Base-by-base conservation (phyloP, 768 basidiomycete genomes). In the Melanogaster broomeanus region DNA sequence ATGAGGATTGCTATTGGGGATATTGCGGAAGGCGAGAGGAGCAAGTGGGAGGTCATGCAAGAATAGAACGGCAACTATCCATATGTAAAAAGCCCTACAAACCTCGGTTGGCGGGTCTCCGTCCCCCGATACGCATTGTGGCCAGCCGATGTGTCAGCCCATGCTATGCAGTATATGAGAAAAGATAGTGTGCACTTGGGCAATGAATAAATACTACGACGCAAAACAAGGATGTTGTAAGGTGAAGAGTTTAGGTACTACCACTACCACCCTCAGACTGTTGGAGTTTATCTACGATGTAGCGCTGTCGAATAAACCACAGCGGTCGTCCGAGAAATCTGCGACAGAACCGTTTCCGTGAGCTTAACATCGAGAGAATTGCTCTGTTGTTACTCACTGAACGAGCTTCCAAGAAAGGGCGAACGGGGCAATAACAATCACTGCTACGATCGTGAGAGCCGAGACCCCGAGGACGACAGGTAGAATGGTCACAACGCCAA, bases 1-100 rank as follows among this genome's bases (percentile, higher is more conserved):
- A 72, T 95, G 65, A 75, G 87, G 59, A 78, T 86, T 57, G 85
- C 88, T 4, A 80, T 91, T 51, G 87, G 86, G 12, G 63, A 70
- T 44, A 64, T 78, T 49, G 62, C 68, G 9, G 79, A 82, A 6
- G 79, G 75, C 12, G 57, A 66, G 18, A 48, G 56, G 33, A 57
- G 56, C 0, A 66, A 66, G 34, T 70, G 68, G 68, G 68, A 54
- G 1, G 55, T 68, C 6, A 45, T 62, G 6, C 68, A 70, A 13
- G 55, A 66, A 38, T 67, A 44, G 68, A 19, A 25, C 2, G 33
- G 21, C 18, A 8, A 12, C 30, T 12, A 12, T 12, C 9, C 11
- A 13, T 30, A 10, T 11, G 11, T 31, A 12, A 31, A 9, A 13
- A 5, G 30, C 10, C 9, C 30, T n/a, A 31, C 11, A 13, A 31